Conservation (phyloP, 2,329 filamentous ascomycete species). For the Colletotrichum sp. region DNA sequence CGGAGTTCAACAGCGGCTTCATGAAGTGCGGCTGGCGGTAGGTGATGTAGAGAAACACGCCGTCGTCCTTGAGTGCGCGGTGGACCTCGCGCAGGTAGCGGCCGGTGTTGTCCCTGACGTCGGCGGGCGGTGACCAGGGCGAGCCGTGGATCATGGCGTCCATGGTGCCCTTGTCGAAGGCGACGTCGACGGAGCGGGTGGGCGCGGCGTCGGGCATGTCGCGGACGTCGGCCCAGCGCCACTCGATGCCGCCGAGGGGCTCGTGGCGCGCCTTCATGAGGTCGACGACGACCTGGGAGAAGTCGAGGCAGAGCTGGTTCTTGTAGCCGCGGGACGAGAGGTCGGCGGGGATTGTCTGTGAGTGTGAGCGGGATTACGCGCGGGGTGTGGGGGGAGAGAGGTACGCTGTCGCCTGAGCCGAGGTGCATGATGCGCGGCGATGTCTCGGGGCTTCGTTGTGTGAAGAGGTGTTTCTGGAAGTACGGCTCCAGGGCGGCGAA, state of each 20-base stretch:
- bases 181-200: constrained; percentile 52
- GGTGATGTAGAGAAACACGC: constrained; percentile 57
- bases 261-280: constrained; percentile 53
- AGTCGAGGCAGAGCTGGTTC: constrained; percentile 61
- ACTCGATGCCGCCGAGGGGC: constrained; percentile 46
- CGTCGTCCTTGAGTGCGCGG: constrained; percentile 52
- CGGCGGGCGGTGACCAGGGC: constrained; percentile 55
- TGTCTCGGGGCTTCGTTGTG: constrained; percentile 24
- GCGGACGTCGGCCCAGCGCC: constrained; percentile 57
- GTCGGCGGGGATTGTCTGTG: constrained; percentile 57
- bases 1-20: constrained; percentile 45
- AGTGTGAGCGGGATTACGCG: background rate
- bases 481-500: constrained; percentile 54
- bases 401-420: constrained; percentile 62
- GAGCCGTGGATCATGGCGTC: constrained; percentile 62
- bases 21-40: constrained; percentile 62
- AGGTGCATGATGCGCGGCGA: constrained; percentile 57
- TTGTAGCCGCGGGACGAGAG: constrained; percentile 52
- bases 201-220: constrained; percentile 45
- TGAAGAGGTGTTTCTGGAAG: constrained; percentile 48
- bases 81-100: constrained; percentile 56
- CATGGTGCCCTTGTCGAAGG: constrained; percentile 62
- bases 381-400: background rate
- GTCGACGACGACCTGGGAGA: constrained; percentile 57
- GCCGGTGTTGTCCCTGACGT: constrained; percentile 51